Percentiles rank a stretch among this genome's conserved stretches.
Conservation (phyloP, 129 eudicot species). For the Gnaphalium uliginosum region DNA sequence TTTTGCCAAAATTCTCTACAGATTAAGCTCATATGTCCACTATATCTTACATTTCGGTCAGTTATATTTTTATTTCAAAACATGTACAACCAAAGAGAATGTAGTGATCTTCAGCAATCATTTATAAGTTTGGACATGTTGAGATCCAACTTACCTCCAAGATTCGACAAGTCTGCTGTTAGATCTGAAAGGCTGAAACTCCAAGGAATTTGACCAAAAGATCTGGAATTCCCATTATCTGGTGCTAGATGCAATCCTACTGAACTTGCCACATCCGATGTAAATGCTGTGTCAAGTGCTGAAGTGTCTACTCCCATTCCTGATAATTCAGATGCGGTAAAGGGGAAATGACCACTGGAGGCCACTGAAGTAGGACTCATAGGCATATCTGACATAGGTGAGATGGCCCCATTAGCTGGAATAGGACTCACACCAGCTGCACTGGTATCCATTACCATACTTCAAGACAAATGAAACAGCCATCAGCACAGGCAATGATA, state of each 20-base stretch:
- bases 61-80: not conserved
- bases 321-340: constrained; percentile 80
- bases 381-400: constrained; percentile 89
- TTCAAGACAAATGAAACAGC: constrained; percentile 26
- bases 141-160: constrained; percentile 66
- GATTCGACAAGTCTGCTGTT: constrained; percentile 89
- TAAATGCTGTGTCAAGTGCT: constrained; percentile 80
- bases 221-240: constrained; percentile 80
- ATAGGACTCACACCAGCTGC: constrained; percentile 55
- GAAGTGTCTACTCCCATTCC: constrained; percentile 91
- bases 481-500: constrained; percentile 12
- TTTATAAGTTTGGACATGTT: not conserved
- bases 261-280: constrained; percentile 85
- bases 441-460: constrained; percentile 69
- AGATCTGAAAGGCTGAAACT: constrained; percentile 92
- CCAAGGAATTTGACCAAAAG: constrained; percentile 90
- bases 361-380: constrained; percentile 96
- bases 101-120: not conserved
- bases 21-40: not conserved
- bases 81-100: not conserved
- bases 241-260: constrained; percentile 82
- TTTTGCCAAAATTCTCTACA: too few relatives aligned
- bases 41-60: not conserved
- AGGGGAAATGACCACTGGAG: constrained; percentile 96
- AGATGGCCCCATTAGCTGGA: constrained; percentile 72